A percentile compares a stretch with the other conserved stretches of the same genome.
phyloP scores from a whole-genome alignment of 768 basidiomycete genomes.

The Tricholoma hemisulphureum region DNA sequence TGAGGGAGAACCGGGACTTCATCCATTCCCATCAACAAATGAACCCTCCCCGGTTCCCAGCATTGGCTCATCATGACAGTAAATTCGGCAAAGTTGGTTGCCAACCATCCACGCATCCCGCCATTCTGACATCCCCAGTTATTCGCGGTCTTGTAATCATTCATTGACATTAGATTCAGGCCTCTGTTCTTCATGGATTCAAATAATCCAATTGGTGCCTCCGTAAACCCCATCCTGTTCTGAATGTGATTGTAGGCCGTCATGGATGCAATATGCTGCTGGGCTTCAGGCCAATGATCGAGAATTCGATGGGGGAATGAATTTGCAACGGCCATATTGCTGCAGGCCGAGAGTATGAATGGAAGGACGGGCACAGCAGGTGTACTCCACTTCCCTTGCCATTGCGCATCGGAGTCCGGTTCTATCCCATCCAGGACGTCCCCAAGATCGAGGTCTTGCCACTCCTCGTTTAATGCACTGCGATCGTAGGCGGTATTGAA shows the following conservation, averaged over 20 bases:
- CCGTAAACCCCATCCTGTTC: not conserved
- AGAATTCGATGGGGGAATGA: slow-evolving; percentile 5
- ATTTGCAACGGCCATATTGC: slow-evolving; percentile 5
- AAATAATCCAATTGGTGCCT: slow-evolving; percentile 1
- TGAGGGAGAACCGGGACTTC: slow-evolving; percentile 11
- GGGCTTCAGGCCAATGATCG: not conserved
- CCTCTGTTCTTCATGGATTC: not conserved
- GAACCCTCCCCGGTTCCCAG: no score
- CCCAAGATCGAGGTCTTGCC: not conserved
- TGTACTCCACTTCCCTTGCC: slow-evolving; percentile 2
- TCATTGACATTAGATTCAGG: slow-evolving; percentile 4
- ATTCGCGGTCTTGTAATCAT: slow-evolving; percentile 15
- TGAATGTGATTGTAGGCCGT: not conserved
- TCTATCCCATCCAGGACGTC: slow-evolving; percentile 3
- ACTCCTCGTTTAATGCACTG: not conserved
- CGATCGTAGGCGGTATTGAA: no score
- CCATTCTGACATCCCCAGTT: slow-evolving; percentile 20
- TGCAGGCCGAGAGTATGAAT: not conserved
- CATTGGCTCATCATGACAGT: slow-evolving; percentile 3
- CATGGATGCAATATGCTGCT: not conserved
- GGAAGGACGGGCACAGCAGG: not conserved
- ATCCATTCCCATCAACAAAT: not conserved
- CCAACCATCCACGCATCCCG: slow-evolving; percentile 17
- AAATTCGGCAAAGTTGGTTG: slow-evolving; percentile 11
- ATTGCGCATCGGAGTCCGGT: not conserved